Conservation (phyloP, 2,329 filamentous ascomycete genomes). For the Esteya vermicola region DNA sequence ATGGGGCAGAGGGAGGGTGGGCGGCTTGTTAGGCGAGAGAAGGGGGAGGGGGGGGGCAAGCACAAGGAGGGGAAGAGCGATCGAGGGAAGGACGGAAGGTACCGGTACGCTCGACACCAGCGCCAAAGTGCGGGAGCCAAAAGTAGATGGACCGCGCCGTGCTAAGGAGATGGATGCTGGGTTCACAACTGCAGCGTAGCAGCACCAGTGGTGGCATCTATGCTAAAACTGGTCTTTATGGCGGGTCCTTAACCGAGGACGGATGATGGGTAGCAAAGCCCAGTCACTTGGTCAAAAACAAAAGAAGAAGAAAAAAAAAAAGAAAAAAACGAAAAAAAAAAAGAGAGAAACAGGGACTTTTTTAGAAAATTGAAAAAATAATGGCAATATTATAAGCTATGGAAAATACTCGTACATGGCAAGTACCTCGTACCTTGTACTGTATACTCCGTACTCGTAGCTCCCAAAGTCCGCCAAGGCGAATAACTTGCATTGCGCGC, state of each 20-base stretch:
- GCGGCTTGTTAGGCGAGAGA: not conserved
- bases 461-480: no score
- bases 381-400: not conserved
- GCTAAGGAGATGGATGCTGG: no score
- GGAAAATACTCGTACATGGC: not conserved
- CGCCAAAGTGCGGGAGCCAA: constrained; percentile 7
- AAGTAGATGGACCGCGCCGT: constrained; percentile 9
- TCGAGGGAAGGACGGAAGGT: constrained; percentile 1
- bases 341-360: not conserved
- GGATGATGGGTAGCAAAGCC: constrained; percentile 7
- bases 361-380: no score
- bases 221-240: not conserved
- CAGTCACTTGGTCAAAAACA: no score
- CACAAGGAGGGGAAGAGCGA: no score
- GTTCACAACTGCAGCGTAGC: constrained; percentile 1
- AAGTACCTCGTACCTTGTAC: not conserved
- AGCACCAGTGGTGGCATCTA: not conserved
- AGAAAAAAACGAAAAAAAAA: not conserved
- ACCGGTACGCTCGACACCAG: constrained; percentile 3
- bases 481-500: not conserved
- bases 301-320: no score
- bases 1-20: no score
- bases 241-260: constrained; percentile 9
- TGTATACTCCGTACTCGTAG: no score
- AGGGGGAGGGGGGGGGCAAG: not conserved